phyloP scores from a whole-genome alignment of 2,329 filamentous ascomycete genomes.

The Aphanocladium album region DNA sequence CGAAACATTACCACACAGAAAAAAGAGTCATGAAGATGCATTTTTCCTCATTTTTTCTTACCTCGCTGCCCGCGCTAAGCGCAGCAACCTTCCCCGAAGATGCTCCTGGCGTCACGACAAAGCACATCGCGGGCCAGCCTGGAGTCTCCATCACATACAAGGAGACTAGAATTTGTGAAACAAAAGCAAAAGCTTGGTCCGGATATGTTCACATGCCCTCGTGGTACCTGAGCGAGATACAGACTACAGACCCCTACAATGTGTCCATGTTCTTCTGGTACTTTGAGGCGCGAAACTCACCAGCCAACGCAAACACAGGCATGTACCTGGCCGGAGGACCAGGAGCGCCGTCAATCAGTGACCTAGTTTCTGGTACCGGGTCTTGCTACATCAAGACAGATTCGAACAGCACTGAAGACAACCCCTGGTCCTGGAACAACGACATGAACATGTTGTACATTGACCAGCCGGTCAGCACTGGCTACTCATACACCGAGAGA shows the following conservation, averaged over 20 bases:
- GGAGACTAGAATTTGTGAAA: constrained; percentile 7
- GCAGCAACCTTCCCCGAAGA: background rate
- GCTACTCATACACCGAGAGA: constrained; percentile 57
- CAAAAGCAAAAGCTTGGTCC: constrained; percentile 5
- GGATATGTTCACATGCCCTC: constrained; percentile 12
- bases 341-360: constrained; percentile 44
- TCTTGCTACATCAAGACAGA: constrained; percentile 41
- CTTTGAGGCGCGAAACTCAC: constrained; percentile 32
- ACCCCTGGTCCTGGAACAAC: constrained; percentile 57
- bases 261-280: constrained; percentile 39
- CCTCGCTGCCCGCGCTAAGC: background rate
- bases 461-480: constrained; percentile 58
- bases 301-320: constrained; percentile 24
- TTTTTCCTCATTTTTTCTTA: background rate
- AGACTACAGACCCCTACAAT: constrained; percentile 9
- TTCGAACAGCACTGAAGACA: constrained; percentile 46
- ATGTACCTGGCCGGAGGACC: constrained; percentile 63
- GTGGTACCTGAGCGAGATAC: constrained; percentile 3
- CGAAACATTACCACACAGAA: background rate
- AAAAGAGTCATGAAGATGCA: background rate
- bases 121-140: background rate
- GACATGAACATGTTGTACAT: constrained; percentile 45
- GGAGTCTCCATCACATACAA: constrained; percentile 8
- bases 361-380: background rate
- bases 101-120: background rate